Percentiles rank a stretch among this genome's conserved stretches.
Conservation (phyloP, 2,329 filamentous ascomycete genomes). For the Talaromyces marneffei region DNA sequence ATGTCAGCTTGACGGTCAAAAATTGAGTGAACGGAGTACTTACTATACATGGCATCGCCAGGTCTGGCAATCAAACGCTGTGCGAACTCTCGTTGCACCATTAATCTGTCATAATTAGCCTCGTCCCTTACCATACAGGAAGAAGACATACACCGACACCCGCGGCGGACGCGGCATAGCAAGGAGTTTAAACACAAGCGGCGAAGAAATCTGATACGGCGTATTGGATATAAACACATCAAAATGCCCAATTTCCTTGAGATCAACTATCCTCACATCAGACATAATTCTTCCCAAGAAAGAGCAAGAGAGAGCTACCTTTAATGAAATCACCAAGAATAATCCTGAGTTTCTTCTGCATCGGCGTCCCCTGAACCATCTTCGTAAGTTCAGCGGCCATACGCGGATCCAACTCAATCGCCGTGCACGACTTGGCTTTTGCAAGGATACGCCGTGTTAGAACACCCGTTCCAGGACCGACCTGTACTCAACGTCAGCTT, state of each 20-base stretch:
- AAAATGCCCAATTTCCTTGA: constrained; percentile 41
- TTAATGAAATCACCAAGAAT: constrained; percentile 87
- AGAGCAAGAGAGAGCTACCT: constrained; percentile 48
- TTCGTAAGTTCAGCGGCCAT: constrained; percentile 96
- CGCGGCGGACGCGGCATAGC: constrained; percentile 74
- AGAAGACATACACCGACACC: constrained; percentile 40
- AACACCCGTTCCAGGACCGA: constrained; percentile 85
- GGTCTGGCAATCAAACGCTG: constrained; percentile 82
- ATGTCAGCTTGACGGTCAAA: neutral
- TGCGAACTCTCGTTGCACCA: constrained; percentile 95
- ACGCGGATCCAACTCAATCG: constrained; percentile 87
- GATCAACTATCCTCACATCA: constrained; percentile 9
- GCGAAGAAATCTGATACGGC: constrained; percentile 77
- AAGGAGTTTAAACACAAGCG: constrained; percentile 85
- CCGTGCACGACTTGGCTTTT: constrained; percentile 74
- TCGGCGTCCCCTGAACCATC: constrained; percentile 82
- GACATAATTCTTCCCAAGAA: neutral
- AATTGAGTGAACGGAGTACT: neutral
- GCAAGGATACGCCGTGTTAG: constrained; percentile 84
- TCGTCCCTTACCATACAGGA: constrained; percentile 59
- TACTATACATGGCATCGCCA: constrained; percentile 78
- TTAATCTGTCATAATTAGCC: constrained; percentile 78
- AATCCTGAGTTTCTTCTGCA: constrained; percentile 78
- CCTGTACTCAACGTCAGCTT: constrained; percentile 71
- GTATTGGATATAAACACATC: constrained; percentile 81